A percentile compares a stretch with the other conserved stretches of the same genome.
Evolutionary conservation across 2,329 filamentous ascomycete species (phyloP).

Genomic region (Penicillium sp.): DNA sequence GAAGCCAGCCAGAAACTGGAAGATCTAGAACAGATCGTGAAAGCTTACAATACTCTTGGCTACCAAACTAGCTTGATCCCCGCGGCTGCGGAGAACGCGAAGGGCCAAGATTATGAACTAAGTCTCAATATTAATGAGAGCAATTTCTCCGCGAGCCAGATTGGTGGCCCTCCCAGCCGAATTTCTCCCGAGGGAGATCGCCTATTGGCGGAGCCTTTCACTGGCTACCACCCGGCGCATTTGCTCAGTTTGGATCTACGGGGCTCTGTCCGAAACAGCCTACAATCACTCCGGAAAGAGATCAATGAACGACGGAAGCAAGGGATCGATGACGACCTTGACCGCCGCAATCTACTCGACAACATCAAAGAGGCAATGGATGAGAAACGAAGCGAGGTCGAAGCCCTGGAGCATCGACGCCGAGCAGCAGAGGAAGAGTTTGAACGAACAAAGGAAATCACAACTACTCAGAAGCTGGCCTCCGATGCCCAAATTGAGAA

Average conservation of each 20-base stretch:
- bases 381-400: slow-evolving; percentile 89
- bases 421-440: slow-evolving; percentile 89
- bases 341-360: slow-evolving; percentile 89
- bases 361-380: slow-evolving; percentile 96
- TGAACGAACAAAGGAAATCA: slow-evolving; percentile 86
- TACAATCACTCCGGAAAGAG: slow-evolving; percentile 78
- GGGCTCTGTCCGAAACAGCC: slow-evolving; percentile 74
- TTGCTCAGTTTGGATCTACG: slow-evolving; percentile 86
- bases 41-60: slow-evolving; percentile 88
- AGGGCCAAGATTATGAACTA: slow-evolving; percentile 81
- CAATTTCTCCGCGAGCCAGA: slow-evolving; percentile 68
- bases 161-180: slow-evolving; percentile 51
- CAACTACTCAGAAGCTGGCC: slow-evolving; percentile 80
- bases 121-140: slow-evolving; percentile 77
- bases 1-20: slow-evolving; percentile 84
- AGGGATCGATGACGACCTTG: slow-evolving; percentile 87
- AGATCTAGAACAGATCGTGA: slow-evolving; percentile 85
- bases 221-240: slow-evolving; percentile 86
- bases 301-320: slow-evolving; percentile 83
- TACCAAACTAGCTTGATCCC: slow-evolving; percentile 94
- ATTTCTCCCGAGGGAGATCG: slow-evolving; percentile 64
- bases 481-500: slow-evolving; percentile 95
- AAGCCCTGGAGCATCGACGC: slow-evolving; percentile 84
- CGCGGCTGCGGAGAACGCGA: slow-evolving; percentile 77
- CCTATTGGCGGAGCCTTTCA: slow-evolving; percentile 75